Conservation (phyloP, 441 rosid genomes). For the Adansonia gregorii region DNA sequence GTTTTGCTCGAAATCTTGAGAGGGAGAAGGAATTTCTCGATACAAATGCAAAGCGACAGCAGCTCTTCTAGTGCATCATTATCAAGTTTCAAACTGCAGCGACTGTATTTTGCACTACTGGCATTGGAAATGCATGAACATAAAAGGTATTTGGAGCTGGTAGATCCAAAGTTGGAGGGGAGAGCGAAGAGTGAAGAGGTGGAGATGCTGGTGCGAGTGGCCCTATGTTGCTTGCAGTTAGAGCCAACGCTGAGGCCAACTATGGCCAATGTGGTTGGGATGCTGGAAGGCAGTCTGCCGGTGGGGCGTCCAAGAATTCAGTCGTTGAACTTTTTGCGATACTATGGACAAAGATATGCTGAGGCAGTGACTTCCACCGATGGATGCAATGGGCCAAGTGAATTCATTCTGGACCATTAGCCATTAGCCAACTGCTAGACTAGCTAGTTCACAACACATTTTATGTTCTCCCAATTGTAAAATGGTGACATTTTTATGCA, state of each 20-base stretch:
- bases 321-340: conserved; percentile 72
- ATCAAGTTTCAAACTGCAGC: conserved; percentile 29
- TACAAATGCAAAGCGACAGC: conserved; percentile 41
- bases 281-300: conserved; percentile 71
- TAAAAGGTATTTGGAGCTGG: conserved; percentile 69
- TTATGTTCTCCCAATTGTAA: too few relatives aligned
- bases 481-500: too few relatives aligned
- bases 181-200: conserved; percentile 67
- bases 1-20: conserved; percentile 83
- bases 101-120: conserved; percentile 64
- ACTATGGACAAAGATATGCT: conserved; percentile 68
- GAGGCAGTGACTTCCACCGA: conserved; percentile 54
- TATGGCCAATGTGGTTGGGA: conserved; percentile 72
- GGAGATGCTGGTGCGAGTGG: conserved; percentile 62
- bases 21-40: conserved; percentile 75
- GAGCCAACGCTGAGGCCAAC: conserved; percentile 64
- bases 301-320: conserved; percentile 60
- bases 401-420: conserved; percentile 34
- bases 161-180: conserved; percentile 70
- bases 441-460: too few relatives aligned
- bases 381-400: conserved; percentile 44
- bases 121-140: conserved; percentile 92
- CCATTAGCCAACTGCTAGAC: conserved; percentile 25
- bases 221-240: conserved; percentile 75
- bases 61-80: conserved; percentile 48